phyloP scores from a whole-genome alignment of 2,329 filamentous ascomycete species.

The Rutstroemia sp. region DNA sequence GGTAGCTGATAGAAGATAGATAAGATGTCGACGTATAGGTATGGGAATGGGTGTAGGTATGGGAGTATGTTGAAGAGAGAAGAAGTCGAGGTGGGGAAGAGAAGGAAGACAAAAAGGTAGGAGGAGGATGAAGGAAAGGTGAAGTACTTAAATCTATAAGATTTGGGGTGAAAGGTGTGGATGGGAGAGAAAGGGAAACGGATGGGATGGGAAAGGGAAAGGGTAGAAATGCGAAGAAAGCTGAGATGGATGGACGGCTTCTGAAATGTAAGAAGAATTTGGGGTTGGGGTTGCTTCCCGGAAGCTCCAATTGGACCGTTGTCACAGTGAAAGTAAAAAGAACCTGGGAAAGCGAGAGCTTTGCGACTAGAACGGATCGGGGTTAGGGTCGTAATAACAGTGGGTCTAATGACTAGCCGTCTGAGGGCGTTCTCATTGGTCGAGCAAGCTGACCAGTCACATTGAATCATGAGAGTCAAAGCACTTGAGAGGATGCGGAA shows the following conservation, averaged over 20 bases:
- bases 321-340: constrained; percentile 2
- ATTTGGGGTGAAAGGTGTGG: constrained; percentile 10
- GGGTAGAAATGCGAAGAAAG: constrained; percentile 7
- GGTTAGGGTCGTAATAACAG: not conserved
- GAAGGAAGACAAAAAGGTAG: constrained; percentile 3
- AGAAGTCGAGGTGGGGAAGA: not conserved
- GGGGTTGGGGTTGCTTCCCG: constrained; percentile 8
- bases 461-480: not conserved
- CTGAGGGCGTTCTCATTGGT: not conserved
- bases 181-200: constrained; percentile 8
- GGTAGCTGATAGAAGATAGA: not conserved
- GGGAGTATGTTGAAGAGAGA: not conserved
- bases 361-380: constrained; percentile 2
- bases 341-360: not conserved
- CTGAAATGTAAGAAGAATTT: constrained; percentile 7
- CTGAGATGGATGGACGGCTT: not conserved
- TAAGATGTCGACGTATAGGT: not conserved
- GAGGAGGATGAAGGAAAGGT: constrained; percentile 4
- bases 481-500: not conserved
- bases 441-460: not conserved
- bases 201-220: constrained; percentile 3
- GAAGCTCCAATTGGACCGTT: constrained; percentile 12
- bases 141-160: constrained; percentile 13
- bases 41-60: not conserved
- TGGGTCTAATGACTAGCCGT: not conserved